These are phyloP conservation scores for Raffaelea arxii DNA, from an alignment of 2,329 filamentous ascomycete genomes.

Conservation along the genomic window DNA sequence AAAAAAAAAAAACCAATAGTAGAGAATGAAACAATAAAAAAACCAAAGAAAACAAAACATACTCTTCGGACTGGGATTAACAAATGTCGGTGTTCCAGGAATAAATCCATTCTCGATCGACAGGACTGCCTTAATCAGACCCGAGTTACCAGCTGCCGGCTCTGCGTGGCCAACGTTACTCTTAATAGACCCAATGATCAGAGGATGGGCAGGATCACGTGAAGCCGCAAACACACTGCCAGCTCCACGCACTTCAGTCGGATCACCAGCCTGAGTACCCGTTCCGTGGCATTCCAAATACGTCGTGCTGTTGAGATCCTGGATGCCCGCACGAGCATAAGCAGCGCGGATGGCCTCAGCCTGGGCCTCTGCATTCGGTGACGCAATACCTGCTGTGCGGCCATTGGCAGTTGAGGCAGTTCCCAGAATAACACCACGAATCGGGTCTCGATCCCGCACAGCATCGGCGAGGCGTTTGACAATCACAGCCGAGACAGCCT, in stretches of 20 bases:
- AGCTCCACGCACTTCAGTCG: slow-evolving; percentile 33
- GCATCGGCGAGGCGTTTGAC: slow-evolving; percentile 42
- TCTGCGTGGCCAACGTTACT: slow-evolving; percentile 40
- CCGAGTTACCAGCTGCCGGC: slow-evolving; percentile 37
- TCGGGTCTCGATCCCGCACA: slow-evolving; percentile 35
- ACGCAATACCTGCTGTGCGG: slow-evolving; percentile 40
- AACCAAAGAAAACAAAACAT: too few relatives aligned
- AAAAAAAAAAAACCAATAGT: too few relatives aligned
- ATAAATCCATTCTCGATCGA: slow-evolving; percentile 28
- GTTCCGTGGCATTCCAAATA: slow-evolving; percentile 39
- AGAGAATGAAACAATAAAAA: too few relatives aligned
- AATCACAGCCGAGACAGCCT: slow-evolving; percentile 40
- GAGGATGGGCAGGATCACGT: too few relatives aligned
- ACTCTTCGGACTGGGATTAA: too few relatives aligned
- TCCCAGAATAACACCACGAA: slow-evolving; percentile 36
- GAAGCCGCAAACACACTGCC: slow-evolving; percentile 29
- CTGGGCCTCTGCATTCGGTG: slow-evolving; percentile 39
- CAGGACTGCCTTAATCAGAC: slow-evolving; percentile 33
- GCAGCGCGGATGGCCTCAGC: slow-evolving; percentile 31
- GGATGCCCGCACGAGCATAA: slow-evolving; percentile 31
- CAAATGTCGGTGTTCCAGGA: too few relatives aligned
- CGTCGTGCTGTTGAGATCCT: slow-evolving; percentile 29
- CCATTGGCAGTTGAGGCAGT: slow-evolving; percentile 42
- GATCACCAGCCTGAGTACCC: slow-evolving; percentile 17
- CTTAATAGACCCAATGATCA: slow-evolving; percentile 33